These are phyloP conservation scores for Salix purpurea DNA, from an alignment of 345 rosid genomes.

Conservation along the genomic window DNA sequence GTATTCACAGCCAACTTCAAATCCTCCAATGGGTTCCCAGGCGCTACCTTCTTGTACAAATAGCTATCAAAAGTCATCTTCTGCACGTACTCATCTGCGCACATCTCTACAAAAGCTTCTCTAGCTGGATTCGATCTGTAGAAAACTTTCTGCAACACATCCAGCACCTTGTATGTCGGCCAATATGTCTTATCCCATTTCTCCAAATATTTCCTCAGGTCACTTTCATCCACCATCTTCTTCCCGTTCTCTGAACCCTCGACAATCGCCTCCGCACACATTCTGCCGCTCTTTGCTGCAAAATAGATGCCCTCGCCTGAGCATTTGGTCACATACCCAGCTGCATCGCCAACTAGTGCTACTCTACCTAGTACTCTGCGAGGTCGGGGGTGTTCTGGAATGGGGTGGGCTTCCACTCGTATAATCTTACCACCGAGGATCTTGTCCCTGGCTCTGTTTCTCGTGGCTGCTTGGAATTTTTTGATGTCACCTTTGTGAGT, in stretches of 20 bases:
- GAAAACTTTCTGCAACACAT: slow-evolving; percentile 79
- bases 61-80: slow-evolving; percentile 96
- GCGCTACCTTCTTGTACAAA: slow-evolving; percentile 74
- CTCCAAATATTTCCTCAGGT: slow-evolving; percentile 87
- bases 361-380: slow-evolving; percentile 63
- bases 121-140: slow-evolving; percentile 86
- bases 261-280: slow-evolving; percentile 88
- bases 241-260: slow-evolving; percentile 79
- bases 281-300: slow-evolving; percentile 91
- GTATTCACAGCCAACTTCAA: slow-evolving; percentile 86
- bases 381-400: slow-evolving; percentile 86
- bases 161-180: slow-evolving; percentile 90
- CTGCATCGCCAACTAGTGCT: slow-evolving; percentile 83
- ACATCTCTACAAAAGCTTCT: slow-evolving; percentile 93
- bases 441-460: slow-evolving; percentile 88
- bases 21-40: slow-evolving; percentile 82
- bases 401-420: slow-evolving; percentile 88
- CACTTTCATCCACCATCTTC: slow-evolving; percentile 83
- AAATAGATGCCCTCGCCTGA: slow-evolving; percentile 90
- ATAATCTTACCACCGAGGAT: slow-evolving; percentile 85
- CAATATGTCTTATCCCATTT: slow-evolving; percentile 94
- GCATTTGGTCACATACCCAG: slow-evolving; percentile 89
- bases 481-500: slow-evolving; percentile 92
- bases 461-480: slow-evolving; percentile 78
- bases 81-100: slow-evolving; percentile 84